A percentile compares a stretch with the other conserved stretches of the same genome.
These are phyloP conservation scores for Paecilomyces dactylethromorphus DNA, from an alignment of 2,329 filamentous ascomycete genomes.

Conservation along the genomic window DNA sequence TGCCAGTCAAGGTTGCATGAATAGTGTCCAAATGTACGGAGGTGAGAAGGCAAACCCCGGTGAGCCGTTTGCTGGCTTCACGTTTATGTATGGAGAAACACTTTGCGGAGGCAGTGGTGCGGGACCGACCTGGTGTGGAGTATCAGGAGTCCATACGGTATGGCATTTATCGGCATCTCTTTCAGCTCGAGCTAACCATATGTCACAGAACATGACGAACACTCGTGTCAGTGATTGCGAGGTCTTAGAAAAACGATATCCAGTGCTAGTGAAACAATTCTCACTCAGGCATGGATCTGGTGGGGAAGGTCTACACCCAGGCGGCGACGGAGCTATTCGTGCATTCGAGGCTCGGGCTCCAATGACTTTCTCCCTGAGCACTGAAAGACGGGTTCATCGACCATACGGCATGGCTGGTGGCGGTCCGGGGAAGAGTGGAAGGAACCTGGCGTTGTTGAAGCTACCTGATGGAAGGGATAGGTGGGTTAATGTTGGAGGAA, in stretches of 20 bases:
- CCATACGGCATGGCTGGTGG: constrained; percentile 3
- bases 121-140: not conserved
- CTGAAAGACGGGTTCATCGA: constrained; percentile 1
- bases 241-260: constrained; percentile 30
- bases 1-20: constrained; percentile 13
- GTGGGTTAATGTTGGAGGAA: constrained; percentile 3
- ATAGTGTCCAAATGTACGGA: constrained; percentile 7
- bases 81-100: constrained; percentile 4
- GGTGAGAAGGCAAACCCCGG: constrained; percentile 2
- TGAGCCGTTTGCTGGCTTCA: constrained; percentile 2
- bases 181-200: constrained; percentile 2
- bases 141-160: constrained; percentile 10
- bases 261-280: constrained; percentile 26
- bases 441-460: constrained; percentile 1
- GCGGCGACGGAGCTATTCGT: constrained; percentile 1
- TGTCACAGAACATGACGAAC: constrained; percentile 32
- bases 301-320: constrained; percentile 7
- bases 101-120: constrained; percentile 2
- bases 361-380: constrained; percentile 1
- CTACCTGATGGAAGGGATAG: constrained; percentile 1
- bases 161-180: not conserved
- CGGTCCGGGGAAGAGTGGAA: constrained; percentile 2
- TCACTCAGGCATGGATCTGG: constrained; percentile 17
- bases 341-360: not conserved
- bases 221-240: constrained; percentile 33